Evolutionary conservation across 1,139 yeast species (phyloP).

Genomic region (Suhomyces ambrosiae): DNA sequence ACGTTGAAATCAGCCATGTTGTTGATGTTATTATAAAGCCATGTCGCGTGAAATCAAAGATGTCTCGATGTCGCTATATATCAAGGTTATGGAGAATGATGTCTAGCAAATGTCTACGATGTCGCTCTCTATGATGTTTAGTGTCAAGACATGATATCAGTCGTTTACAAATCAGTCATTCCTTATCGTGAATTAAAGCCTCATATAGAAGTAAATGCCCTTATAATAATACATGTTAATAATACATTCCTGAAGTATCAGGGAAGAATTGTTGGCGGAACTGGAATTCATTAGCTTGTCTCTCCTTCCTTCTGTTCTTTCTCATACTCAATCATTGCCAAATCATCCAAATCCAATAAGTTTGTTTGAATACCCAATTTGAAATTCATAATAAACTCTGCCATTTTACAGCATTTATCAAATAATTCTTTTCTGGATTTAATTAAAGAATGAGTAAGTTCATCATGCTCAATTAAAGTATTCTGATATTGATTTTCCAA

Average conservation of each 20-base stretch:
- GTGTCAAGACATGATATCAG: no score
- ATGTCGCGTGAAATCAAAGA: no score
- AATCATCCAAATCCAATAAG: constrained; percentile 55
- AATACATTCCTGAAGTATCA: constrained; percentile 5
- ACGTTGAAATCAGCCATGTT: constrained; percentile 53
- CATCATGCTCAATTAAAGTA: constrained; percentile 57
- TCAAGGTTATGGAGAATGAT: no score
- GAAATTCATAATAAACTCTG: constrained; percentile 62
- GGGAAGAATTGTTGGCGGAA: constrained; percentile 1
- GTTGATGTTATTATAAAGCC: not conserved
- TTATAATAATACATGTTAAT: constrained; percentile 4
- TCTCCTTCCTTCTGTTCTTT: constrained; percentile 20
- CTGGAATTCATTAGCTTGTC: not conserved
- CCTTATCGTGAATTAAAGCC: no score
- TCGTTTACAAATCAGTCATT: no score
- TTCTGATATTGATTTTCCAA: constrained; percentile 60
- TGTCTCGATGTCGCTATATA: no score
- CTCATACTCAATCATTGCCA: constrained; percentile 42
- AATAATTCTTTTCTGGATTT: constrained; percentile 52
- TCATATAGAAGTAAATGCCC: constrained; percentile 6
- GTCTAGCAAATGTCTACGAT: no score
- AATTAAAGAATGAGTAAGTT: constrained; percentile 49
- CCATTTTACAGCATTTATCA: constrained; percentile 56
- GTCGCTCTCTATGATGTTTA: no score
- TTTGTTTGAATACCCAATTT: constrained; percentile 65